Evolutionary conservation across 768 basidiomycete species (phyloP), one percentile per base, ranked within the genome.

Genomic region (Boletus pseudopeckii): DNA sequence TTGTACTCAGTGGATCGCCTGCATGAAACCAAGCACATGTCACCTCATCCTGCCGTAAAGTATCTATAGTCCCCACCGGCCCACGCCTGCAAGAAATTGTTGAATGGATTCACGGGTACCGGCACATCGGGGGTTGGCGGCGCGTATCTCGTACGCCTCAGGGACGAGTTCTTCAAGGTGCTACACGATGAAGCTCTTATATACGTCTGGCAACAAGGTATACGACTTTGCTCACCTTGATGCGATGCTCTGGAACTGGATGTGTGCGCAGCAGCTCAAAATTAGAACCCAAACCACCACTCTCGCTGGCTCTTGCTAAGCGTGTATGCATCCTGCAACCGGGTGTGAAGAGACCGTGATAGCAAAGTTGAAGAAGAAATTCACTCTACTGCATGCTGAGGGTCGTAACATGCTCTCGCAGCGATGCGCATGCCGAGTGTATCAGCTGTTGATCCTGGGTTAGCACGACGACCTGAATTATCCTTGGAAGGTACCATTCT

Each of bases 381-480:
- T 60, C 62, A 93, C 92, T 79, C 77, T 13, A 88, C 83, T 4
- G 90, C 81, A 20, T 85, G 88, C 17, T 69, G 73, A 0, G 95
- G 94, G 64, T 98, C 81, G 66, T 83, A 98, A 71, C 95, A 98
- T 0, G 93, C 95, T 59, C 77, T 80, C 46, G 91, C 79, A 74
- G 88, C 87, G 26, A 98, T 75, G 7, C 79, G 78, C 43, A 98
- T 69, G 8, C 96, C 95, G 47, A 98, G 87, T 28, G 82, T 77
- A 66, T 98, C 95, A 36, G 95, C 95, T 92, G 58, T 15, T 33
- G 44, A 15, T 15, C 32, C 36, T 11, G 24, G 18, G 8, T 54
- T 7, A 65, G 56, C n/a, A 41, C 22, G 26, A 44, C n/a, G 20
- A 20, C 24, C 24, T 26, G 24, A 1, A 26, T 26, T 13, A 1